A percentile compares a stretch with the other conserved stretches of the same genome.
These are phyloP conservation scores for Clavispora phyllophila DNA, from an alignment of 805 yeast species.

Conservation along the genomic window DNA sequence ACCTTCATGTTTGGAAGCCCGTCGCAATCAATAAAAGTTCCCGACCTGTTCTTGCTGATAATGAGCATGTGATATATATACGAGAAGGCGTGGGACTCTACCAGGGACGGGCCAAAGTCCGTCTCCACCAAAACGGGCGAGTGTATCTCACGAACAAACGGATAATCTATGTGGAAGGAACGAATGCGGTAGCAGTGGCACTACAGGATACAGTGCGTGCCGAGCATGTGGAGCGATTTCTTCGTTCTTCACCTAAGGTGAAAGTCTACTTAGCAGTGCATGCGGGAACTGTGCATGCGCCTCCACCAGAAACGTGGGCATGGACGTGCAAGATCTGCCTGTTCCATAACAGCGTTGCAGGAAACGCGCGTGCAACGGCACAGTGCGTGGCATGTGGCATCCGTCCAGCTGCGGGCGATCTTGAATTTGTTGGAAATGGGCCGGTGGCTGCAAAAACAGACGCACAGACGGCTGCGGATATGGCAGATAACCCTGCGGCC, in stretches of 20 bases:
- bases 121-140: conserved; percentile 67
- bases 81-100: conserved; percentile 56
- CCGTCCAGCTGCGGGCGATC: conserved; percentile 13
- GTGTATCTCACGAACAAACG: conserved; percentile 71
- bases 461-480: background rate
- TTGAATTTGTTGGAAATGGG: conserved; percentile 1
- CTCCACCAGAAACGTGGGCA: conserved; percentile 12
- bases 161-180: conserved; percentile 65
- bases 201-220: conserved; percentile 36
- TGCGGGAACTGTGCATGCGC: background rate
- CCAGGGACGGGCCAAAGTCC: conserved; percentile 65
- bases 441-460: background rate
- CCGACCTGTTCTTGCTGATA: conserved; percentile 32
- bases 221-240: conserved; percentile 49
- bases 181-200: conserved; percentile 42
- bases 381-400: conserved; percentile 39
- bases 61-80: conserved; percentile 30
- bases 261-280: conserved; percentile 22
- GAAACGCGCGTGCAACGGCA: conserved; percentile 14
- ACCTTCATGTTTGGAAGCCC: conserved; percentile 29
- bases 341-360: conserved; percentile 45
- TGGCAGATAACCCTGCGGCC: background rate
- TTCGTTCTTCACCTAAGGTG: conserved; percentile 79
- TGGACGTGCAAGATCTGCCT: conserved; percentile 94
- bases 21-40: conserved; percentile 34